A percentile compares a stretch with the other conserved stretches of the same genome.
Evolutionary conservation across 2,329 filamentous ascomycete species (phyloP).

Genomic region (Cercospora sp.): DNA sequence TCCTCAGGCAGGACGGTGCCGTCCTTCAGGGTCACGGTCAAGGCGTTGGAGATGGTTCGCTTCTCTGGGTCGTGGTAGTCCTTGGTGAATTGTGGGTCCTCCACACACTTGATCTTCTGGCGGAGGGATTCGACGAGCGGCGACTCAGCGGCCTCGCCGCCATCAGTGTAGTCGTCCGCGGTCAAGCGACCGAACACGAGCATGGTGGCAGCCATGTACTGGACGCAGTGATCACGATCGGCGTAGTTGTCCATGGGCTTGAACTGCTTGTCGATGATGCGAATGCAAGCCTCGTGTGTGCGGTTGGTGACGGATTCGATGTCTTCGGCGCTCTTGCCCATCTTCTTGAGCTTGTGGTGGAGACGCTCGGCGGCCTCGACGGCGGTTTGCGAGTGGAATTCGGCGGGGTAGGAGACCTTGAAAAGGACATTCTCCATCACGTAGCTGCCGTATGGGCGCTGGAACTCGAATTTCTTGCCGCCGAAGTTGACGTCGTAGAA

Average conservation of each 20-base stretch:
- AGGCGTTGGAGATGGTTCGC: constrained; percentile 94
- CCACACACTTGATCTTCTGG: constrained; percentile 91
- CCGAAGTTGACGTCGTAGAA: constrained; percentile 99
- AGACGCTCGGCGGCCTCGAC: constrained; percentile 92
- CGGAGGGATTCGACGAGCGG: constrained; percentile 86
- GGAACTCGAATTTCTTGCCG: constrained; percentile 93
- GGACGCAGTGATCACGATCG: constrained; percentile 98
- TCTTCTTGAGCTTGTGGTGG: constrained; percentile 74
- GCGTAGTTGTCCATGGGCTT: constrained; percentile 99
- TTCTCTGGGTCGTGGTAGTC: constrained; percentile 94
- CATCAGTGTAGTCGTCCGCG: constrained; percentile 90
- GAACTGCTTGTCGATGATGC: constrained; percentile 99
- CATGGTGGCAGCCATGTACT: constrained; percentile 99
- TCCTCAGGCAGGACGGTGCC: constrained; percentile 89
- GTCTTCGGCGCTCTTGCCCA: constrained; percentile 89
- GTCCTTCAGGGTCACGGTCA: constrained; percentile 93
- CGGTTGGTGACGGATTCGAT: constrained; percentile 92
- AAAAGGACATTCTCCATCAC: constrained; percentile 99
- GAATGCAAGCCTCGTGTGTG: constrained; percentile 96
- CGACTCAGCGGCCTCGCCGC: constrained; percentile 86
- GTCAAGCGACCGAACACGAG: constrained; percentile 91
- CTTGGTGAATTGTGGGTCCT: constrained; percentile 83
- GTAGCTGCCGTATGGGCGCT: constrained; percentile 94
- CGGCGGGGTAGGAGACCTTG: constrained; percentile 98
- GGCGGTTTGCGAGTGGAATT: constrained; percentile 98